Conservation (phyloP, 306 rosid species). For the Benincasa hispida region DNA sequence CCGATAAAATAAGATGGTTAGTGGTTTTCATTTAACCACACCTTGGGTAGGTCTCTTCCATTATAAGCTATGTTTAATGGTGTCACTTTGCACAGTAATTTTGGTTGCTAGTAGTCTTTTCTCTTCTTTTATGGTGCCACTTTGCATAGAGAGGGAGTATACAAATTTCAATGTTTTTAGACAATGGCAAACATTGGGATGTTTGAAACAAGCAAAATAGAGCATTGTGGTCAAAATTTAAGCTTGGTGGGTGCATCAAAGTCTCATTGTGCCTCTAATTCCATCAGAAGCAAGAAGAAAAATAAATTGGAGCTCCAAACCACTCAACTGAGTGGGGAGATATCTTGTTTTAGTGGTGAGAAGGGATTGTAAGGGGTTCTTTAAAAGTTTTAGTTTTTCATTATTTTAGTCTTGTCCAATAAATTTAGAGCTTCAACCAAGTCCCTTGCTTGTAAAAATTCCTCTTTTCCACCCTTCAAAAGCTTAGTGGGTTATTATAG, state of each 20-base stretch:
- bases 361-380: background rate
- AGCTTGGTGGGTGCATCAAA: slow-evolving; percentile 1
- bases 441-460: background rate
- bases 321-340: slow-evolving; percentile 9
- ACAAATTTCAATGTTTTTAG: background rate
- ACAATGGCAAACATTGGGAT: background rate
- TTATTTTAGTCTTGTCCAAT: background rate
- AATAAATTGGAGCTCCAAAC: background rate
- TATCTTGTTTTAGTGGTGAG: slow-evolving; percentile 3
- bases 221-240: background rate
- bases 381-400: background rate
- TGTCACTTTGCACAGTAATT: background rate
- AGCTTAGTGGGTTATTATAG: too few species aligned
- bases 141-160: background rate
- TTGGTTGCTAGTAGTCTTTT: background rate
- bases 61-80: background rate
- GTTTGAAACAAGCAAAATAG: background rate
- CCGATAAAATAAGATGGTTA: background rate
- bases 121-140: background rate
- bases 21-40: background rate
- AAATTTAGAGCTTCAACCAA: background rate
- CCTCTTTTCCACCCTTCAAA: too few species aligned
- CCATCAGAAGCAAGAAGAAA: background rate
- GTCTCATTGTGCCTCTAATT: background rate
- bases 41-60: background rate